A percentile compares a stretch with the other conserved stretches of the same genome.
Evolutionary conservation across 441 rosid genomes (phyloP).

Genomic region (Gossypium davidsonii): DNA sequence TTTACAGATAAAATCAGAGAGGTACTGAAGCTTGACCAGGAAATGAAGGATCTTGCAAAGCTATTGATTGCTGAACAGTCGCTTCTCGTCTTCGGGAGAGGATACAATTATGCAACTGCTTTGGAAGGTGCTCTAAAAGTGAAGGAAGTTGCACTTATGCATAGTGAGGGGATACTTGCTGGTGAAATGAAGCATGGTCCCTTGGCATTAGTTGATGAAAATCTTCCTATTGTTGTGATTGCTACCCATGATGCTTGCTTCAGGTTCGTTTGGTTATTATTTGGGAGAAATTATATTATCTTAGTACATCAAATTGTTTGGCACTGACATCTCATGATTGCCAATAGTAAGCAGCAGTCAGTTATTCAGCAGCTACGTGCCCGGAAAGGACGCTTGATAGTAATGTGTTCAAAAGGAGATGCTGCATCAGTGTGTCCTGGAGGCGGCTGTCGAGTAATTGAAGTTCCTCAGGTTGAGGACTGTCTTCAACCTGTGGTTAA

Average conservation of each 20-base stretch:
- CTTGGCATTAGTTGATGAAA: slow-evolving; percentile 87
- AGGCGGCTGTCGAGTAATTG: slow-evolving; percentile 65
- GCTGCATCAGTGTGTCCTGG: slow-evolving; percentile 63
- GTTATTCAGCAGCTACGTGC: slow-evolving; percentile 94
- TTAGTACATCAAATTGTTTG: neutral
- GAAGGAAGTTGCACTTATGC: slow-evolving; percentile 96
- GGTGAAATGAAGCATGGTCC: slow-evolving; percentile 99
- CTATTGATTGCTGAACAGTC: slow-evolving; percentile 74
- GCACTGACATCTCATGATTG: slow-evolving; percentile 12
- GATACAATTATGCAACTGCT: slow-evolving; percentile 88
- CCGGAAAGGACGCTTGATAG: slow-evolving; percentile 82
- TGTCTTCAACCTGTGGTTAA: slow-evolving; percentile 95
- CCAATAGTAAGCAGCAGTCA: slow-evolving; percentile 79
- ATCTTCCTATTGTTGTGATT: slow-evolving; percentile 76
- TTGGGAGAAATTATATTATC: neutral
- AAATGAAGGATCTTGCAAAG: slow-evolving; percentile 83
- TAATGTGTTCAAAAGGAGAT: slow-evolving; percentile 75
- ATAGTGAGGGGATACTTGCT: slow-evolving; percentile 89
- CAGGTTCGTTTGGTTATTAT: slow-evolving; percentile 36
- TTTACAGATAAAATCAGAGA: slow-evolving; percentile 70
- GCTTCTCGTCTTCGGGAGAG: slow-evolving; percentile 88
- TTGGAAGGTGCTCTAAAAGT: slow-evolving; percentile 93
- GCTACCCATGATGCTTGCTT: slow-evolving; percentile 84
- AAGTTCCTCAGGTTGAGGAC: slow-evolving; percentile 89
- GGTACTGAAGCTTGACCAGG: slow-evolving; percentile 75